phyloP scores from a whole-genome alignment of 441 rosid species.

The Corymbia calophylla region DNA sequence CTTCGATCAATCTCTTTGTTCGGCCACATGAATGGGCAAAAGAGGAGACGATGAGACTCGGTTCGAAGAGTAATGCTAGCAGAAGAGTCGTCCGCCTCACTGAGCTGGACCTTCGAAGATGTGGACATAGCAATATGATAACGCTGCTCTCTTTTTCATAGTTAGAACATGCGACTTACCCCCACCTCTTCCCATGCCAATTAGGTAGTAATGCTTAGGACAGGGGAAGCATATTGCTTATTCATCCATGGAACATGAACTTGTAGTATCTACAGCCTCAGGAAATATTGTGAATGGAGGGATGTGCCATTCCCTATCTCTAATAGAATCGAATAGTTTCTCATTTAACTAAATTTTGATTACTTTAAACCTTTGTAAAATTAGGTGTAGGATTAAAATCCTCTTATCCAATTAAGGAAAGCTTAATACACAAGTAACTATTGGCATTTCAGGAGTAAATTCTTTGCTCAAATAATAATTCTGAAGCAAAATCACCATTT shows the following conservation, averaged over 20 bases:
- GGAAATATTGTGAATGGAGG: neutral
- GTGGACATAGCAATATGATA: neutral
- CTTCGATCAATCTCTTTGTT: no score
- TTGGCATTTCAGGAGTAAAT: neutral
- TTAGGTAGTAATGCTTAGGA: neutral
- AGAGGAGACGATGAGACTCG: no score
- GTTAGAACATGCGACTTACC: neutral
- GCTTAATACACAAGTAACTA: neutral
- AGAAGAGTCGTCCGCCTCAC: no score
- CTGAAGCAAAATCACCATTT: neutral
- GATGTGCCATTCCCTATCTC: neutral
- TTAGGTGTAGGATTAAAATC: neutral
- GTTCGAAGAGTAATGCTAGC: no score
- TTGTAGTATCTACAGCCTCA: neutral
- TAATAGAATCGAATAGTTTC: neutral
- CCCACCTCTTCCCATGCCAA: neutral
- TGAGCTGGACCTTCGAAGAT: neutral
- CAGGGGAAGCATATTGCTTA: neutral
- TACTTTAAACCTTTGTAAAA: neutral
- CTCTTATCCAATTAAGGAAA: neutral
- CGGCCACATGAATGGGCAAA: no score
- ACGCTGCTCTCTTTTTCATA: neutral
- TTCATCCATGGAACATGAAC: neutral
- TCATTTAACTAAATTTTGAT: neutral
- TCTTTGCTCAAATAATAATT: neutral